phyloP scores from a whole-genome alignment of 805 yeast genomes.

The Kazachstania bromeliacearum region DNA sequence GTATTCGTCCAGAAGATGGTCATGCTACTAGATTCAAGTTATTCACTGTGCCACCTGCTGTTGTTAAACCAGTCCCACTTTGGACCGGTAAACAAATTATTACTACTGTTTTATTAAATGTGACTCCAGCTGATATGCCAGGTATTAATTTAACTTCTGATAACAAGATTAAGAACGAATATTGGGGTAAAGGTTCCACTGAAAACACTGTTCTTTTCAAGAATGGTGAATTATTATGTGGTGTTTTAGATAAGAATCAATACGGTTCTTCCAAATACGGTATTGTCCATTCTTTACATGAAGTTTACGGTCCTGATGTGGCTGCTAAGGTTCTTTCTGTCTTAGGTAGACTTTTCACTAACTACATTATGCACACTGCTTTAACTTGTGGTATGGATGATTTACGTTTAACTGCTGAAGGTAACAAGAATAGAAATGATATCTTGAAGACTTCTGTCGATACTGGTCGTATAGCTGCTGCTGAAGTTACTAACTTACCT shows the following conservation, averaged over 20 bases:
- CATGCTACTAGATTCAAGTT: slow-evolving; percentile 67
- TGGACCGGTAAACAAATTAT: slow-evolving; percentile 99
- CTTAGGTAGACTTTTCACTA: slow-evolving; percentile 91
- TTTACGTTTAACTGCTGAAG: slow-evolving; percentile 81
- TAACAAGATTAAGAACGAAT: slow-evolving; percentile 87
- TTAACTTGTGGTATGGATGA: slow-evolving; percentile 99
- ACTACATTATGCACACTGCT: slow-evolving; percentile 83
- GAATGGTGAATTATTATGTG: slow-evolving; percentile 81
- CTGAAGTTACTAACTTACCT: slow-evolving; percentile 83
- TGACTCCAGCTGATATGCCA: slow-evolving; percentile 79
- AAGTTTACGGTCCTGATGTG: slow-evolving; percentile 82
- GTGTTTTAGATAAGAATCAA: slow-evolving; percentile 94
- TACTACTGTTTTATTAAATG: slow-evolving; percentile 80
- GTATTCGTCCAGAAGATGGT: slow-evolving; percentile 95
- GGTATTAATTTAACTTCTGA: slow-evolving; percentile 78
- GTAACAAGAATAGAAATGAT: slow-evolving; percentile 81
- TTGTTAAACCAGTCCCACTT: slow-evolving; percentile 74
- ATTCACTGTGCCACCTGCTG: slow-evolving; percentile 80
- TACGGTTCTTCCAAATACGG: slow-evolving; percentile 98
- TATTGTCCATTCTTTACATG: slow-evolving; percentile 91
- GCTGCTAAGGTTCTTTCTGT: slow-evolving; percentile 88
- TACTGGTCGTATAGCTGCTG: slow-evolving; percentile 85
- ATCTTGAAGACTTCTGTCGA: slow-evolving; percentile 69
- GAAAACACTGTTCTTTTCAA: slow-evolving; percentile 83
- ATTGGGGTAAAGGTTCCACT: slow-evolving; percentile 79